Percentiles rank a stretch among this genome's conserved stretches.
Conservation (phyloP, 306 rosid genomes). For the Sophora flavescens region DNA sequence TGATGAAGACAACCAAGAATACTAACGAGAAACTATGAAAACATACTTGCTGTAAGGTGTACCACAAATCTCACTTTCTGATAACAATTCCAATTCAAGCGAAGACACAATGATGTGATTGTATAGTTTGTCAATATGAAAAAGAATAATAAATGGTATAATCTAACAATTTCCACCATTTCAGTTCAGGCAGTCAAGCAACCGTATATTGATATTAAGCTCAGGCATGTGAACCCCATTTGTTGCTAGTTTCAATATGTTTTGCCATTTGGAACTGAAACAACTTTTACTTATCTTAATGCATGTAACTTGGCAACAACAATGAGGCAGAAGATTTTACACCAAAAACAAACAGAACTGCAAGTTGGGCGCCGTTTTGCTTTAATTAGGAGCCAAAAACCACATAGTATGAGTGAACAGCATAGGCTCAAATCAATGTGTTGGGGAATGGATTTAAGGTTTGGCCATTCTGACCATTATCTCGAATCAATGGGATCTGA, state of each 20-base stretch:
- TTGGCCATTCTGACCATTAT: slow-evolving; percentile 46
- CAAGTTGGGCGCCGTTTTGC: slow-evolving; percentile 51
- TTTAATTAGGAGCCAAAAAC: slow-evolving; percentile 54
- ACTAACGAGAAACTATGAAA: slow-evolving; percentile 11
- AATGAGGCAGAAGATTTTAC: slow-evolving; percentile 52
- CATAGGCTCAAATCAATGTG: slow-evolving; percentile 42
- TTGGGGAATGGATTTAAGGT: slow-evolving; percentile 34
- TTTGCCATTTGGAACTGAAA: slow-evolving; percentile 44
- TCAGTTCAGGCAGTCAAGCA: slow-evolving; percentile 49
- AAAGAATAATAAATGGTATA: slow-evolving; percentile 59
- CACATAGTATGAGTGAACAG: slow-evolving; percentile 39
- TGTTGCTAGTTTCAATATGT: slow-evolving; percentile 24
- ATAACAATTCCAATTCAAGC: slow-evolving; percentile 47
- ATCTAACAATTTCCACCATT: slow-evolving; percentile 48
- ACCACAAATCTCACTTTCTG: slow-evolving; percentile 37
- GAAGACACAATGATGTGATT: slow-evolving; percentile 43
- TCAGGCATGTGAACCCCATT: slow-evolving; percentile 35
- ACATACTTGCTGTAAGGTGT: not conserved
- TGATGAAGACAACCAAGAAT: not conserved
- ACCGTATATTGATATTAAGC: slow-evolving; percentile 45
- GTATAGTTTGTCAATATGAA: slow-evolving; percentile 48
- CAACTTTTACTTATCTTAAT: slow-evolving; percentile 26
- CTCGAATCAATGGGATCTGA: slow-evolving; percentile 42
- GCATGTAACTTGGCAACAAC: slow-evolving; percentile 53
- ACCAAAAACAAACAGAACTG: slow-evolving; percentile 48